Evolutionary conservation across 2,329 filamentous ascomycete genomes (phyloP), one percentile per base, ranked within the genome.

Genomic region (Clarireedia homoeocarpa): DNA sequence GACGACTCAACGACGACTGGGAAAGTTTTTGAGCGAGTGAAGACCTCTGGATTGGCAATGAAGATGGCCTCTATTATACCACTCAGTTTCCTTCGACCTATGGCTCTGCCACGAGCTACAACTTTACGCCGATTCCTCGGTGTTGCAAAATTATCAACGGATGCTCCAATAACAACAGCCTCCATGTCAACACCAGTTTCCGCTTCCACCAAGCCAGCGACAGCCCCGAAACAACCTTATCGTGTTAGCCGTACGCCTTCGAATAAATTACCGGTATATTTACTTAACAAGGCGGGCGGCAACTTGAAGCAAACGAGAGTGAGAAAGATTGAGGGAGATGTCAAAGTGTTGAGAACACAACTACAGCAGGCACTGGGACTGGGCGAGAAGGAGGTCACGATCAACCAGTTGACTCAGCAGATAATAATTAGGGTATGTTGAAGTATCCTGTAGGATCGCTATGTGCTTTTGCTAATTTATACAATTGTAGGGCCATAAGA

Each of bases 321-420:
- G 55, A 87, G 90, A 70, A 91, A 88, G 72, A 79, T 92, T 50
- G 83, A 89, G 56, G 94, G 94, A 15, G 80, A 95, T 69, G 67
- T 83, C 50, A 71, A 75, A 34, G 79, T 75, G 3, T 69, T 97
- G 61, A 77, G 81, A 59, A 71, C 78, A 38, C 86, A 91, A 63
- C 69, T 97, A 56, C 73, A 76, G 39, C 67, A 72, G 20, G 78
- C 76, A 10, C 70, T 96, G 59, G 72, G 75, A 1, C 66, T 92
- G 44, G 71, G 78, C 24, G 68, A 65, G 39, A 67, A 76, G 50
- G 74, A 79, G 14, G 73, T 83, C 6, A 74, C 85, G 44, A 73
- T 69, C 15, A 67, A 69, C 57, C 62, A 63, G 24, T 73, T 85
- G 51, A 95, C 87, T 46, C 79, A 80, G 51, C 86, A 96, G 66